Conservation (phyloP, 1,284 basidiomycete species). For the Cutaneotrichosporon sp. region DNA sequence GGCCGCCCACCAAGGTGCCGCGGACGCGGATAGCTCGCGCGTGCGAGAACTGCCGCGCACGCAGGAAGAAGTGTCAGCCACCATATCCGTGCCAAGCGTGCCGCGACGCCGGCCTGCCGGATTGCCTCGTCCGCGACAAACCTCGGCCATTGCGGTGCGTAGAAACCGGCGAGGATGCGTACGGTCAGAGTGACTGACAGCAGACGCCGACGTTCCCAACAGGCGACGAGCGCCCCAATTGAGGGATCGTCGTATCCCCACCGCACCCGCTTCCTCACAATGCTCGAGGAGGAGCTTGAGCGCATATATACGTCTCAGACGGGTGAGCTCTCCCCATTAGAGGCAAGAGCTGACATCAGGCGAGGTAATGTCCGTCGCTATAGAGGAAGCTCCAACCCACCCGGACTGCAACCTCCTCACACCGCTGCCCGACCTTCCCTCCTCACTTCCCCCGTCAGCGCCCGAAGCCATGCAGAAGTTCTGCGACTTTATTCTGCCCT, state of each 20-base stretch:
- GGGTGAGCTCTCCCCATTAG: not conserved
- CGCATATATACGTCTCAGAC: slow-evolving; percentile 8
- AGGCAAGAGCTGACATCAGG: not conserved
- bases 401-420: slow-evolving; percentile 12
- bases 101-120: slow-evolving; percentile 12
- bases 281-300: slow-evolving; percentile 14
- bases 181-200: not conserved
- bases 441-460: slow-evolving; percentile 4
- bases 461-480: slow-evolving; percentile 14
- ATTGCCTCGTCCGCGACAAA: slow-evolving; percentile 12
- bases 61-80: slow-evolving; percentile 15
- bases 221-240: slow-evolving; percentile 9
- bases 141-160: slow-evolving; percentile 10
- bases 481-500: slow-evolving; percentile 14
- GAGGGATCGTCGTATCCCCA: slow-evolving; percentile 18
- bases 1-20: slow-evolving; percentile 5
- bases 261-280: slow-evolving; percentile 8
- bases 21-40: slow-evolving; percentile 11
- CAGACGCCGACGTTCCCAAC: slow-evolving; percentile 15
- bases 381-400: slow-evolving; percentile 10
- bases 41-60: slow-evolving; percentile 15
- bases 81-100: slow-evolving; percentile 14
- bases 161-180: too few relatives aligned
- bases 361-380: slow-evolving; percentile 8
- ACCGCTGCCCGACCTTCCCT: slow-evolving; percentile 11